Conservation (phyloP, 257 asterid genomes). For the Orobanche coerulescens region DNA sequence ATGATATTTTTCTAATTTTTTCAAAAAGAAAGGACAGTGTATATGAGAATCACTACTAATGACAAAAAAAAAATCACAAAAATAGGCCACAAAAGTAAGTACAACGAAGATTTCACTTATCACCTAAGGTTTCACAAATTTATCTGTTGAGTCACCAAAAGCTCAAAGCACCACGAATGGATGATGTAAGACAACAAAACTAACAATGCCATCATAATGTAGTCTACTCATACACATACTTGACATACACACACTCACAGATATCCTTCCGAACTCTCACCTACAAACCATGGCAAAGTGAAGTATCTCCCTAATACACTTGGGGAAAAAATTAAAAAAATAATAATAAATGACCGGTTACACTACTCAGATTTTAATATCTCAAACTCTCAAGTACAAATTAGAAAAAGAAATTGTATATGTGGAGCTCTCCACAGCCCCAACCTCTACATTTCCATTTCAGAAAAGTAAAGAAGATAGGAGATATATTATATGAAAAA, state of each 20-base stretch:
- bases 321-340: background rate
- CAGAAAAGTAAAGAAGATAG: background rate
- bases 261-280: background rate
- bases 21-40: background rate
- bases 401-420: background rate
- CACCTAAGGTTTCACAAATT: background rate
- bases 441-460: background rate
- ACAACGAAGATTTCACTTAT: slow-evolving; percentile 6
- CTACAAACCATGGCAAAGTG: slow-evolving; percentile 4
- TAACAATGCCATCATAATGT: background rate
- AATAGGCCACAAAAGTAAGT: slow-evolving; percentile 2
- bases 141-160: slow-evolving; percentile 5
- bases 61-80: slow-evolving; percentile 5
- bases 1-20: background rate
- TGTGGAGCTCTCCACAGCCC: background rate
- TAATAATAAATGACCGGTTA: background rate
- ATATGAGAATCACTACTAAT: background rate
- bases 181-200: background rate
- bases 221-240: slow-evolving; percentile 11
- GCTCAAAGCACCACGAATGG: background rate
- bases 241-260: background rate
- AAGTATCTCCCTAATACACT: slow-evolving; percentile 5
- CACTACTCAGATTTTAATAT: background rate
- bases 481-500: background rate
- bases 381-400: slow-evolving; percentile 13